These are phyloP conservation scores for Colletotrichum kahawae DNA, from an alignment of 2,329 filamentous ascomycete genomes.

Conservation along the genomic window DNA sequence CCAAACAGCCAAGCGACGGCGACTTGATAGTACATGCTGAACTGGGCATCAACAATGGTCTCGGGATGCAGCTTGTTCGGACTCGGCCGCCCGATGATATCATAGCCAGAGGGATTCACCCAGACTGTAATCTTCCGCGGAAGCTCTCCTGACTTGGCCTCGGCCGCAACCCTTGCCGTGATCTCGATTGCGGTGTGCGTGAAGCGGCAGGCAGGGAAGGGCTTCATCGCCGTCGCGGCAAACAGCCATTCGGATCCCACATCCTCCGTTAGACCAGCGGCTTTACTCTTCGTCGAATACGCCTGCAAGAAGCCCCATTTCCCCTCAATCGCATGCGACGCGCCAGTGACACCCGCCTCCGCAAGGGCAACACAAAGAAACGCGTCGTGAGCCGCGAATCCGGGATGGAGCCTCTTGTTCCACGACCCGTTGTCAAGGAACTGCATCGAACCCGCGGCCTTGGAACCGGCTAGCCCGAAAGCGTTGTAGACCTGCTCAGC, in stretches of 20 bases:
- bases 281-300: constrained; percentile 23
- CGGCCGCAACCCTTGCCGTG: constrained; percentile 21
- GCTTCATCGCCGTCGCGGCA: constrained; percentile 27
- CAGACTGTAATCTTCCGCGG: constrained; percentile 24
- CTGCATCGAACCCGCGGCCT: constrained; percentile 32
- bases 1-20: constrained; percentile 30
- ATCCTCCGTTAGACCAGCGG: constrained; percentile 18
- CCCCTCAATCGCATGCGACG: constrained; percentile 27
- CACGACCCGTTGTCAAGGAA: constrained; percentile 33
- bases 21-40: constrained; percentile 33
- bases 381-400: constrained; percentile 32
- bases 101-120: constrained; percentile 25
- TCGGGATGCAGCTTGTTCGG: constrained; percentile 29
- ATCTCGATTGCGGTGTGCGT: constrained; percentile 33
- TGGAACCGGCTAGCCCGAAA: constrained; percentile 29
- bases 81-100: constrained; percentile 25
- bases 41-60: constrained; percentile 32
- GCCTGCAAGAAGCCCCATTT: constrained; percentile 27
- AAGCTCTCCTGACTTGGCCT: constrained; percentile 8
- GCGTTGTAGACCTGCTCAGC: constrained; percentile 23
- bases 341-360: constrained; percentile 28
- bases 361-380: constrained; percentile 29
- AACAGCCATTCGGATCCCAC: constrained; percentile 29
- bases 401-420: constrained; percentile 33
- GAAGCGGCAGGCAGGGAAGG: constrained; percentile 28